A percentile compares a stretch with the other conserved stretches of the same genome.
These are phyloP conservation scores for Xylariaceae sp. DNA, from an alignment of 2,329 filamentous ascomycete genomes.

Conservation along the genomic window DNA sequence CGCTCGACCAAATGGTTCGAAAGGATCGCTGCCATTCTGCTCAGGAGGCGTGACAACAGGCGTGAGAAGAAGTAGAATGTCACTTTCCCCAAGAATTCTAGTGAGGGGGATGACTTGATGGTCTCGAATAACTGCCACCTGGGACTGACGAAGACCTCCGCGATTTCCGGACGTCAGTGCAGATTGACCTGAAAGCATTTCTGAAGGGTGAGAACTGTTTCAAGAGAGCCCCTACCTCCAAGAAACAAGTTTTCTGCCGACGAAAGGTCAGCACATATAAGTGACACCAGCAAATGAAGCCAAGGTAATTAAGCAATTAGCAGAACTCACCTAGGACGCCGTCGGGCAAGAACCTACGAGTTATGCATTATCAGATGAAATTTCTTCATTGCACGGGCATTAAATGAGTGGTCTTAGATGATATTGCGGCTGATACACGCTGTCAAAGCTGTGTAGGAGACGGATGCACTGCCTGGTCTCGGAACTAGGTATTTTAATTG, in stretches of 20 bases:
- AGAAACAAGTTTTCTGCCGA: conserved; percentile 26
- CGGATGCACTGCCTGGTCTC: conserved; percentile 15
- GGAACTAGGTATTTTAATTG: conserved; percentile 15
- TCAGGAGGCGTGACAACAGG: conserved; percentile 57
- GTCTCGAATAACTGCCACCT: conserved; percentile 39
- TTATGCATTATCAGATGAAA: conserved; percentile 26
- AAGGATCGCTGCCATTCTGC: conserved; percentile 64
- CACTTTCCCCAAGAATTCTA: conserved; percentile 52
- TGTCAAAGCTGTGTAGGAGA: conserved; percentile 1
- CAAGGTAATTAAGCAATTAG: background rate
- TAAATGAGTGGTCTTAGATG: background rate
- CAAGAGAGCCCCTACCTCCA: conserved; percentile 34
- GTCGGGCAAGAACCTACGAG: conserved; percentile 23
- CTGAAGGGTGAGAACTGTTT: conserved; percentile 34
- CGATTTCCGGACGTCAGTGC: conserved; percentile 37
- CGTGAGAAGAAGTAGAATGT: conserved; percentile 67
- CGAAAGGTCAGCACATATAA: conserved; percentile 9
- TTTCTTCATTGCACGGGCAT: conserved; percentile 9
- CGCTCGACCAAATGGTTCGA: conserved; percentile 71
- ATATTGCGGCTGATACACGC: conserved; percentile 14
- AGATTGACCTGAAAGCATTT: conserved; percentile 41
- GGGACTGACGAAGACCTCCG: conserved; percentile 38
- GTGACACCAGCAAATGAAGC: background rate
- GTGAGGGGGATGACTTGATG: conserved; percentile 52
- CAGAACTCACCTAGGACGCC: conserved; percentile 20